A percentile compares a stretch with the other conserved stretches of the same genome.
phyloP scores from a whole-genome alignment of 225 moss, liverwort and hornwort genomes.

The Sphagnum contortum region DNA sequence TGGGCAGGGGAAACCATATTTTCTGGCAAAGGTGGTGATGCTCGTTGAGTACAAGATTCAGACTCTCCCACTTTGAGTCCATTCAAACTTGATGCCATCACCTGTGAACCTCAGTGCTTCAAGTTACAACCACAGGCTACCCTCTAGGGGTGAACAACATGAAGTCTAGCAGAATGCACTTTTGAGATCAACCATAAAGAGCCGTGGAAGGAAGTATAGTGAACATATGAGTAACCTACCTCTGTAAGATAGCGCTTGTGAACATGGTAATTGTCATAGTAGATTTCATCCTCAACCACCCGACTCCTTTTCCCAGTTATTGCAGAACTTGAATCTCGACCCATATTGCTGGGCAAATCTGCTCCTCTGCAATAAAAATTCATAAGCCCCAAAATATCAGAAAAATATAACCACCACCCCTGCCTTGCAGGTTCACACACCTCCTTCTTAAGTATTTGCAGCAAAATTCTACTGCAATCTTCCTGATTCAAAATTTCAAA shows the following conservation, averaged over 20 bases:
- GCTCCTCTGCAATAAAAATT: no score
- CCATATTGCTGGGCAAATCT: conserved; percentile 13
- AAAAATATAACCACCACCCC: no score
- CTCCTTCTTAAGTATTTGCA: no score
- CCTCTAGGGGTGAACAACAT: no score
- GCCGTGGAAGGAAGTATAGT: no score
- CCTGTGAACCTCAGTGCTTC: conserved; percentile 12
- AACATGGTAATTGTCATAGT: conserved; percentile 77
- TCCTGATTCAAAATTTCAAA: no score
- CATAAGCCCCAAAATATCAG: no score
- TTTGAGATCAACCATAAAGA: no score
- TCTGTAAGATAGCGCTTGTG: conserved; percentile 94
- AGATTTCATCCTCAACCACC: conserved; percentile 79
- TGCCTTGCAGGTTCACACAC: no score
- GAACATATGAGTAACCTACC: conserved; percentile 22
- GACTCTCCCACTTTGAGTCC: conserved; percentile 54
- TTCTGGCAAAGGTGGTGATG: conserved; percentile 40
- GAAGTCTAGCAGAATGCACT: no score
- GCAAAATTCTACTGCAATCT: no score
- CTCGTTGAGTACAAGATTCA: conserved; percentile 40
- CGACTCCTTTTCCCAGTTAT: conserved; percentile 76
- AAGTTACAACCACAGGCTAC: no score
- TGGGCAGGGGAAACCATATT: conserved; percentile 57
- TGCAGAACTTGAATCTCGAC: conserved; percentile 56
- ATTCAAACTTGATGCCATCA: conserved; percentile 60